A percentile compares a stretch with the other conserved stretches of the same genome.
phyloP scores from a whole-genome alignment of 768 basidiomycete species.

The Tulasnella sp. region DNA sequence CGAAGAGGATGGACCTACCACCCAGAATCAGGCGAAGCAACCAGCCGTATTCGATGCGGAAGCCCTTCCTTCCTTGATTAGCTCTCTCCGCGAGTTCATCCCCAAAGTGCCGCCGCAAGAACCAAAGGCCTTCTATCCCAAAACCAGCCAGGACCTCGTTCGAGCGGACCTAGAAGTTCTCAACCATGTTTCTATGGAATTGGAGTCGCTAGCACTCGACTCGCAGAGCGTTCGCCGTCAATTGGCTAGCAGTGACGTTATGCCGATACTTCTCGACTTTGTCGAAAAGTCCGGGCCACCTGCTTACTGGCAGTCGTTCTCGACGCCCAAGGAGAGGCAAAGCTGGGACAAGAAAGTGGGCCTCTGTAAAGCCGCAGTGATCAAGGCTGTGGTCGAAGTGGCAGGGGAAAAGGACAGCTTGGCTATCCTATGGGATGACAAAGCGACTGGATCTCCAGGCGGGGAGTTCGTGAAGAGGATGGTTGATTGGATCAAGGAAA shows the following conservation, averaged over 20 bases:
- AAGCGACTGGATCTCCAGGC: conserved; percentile 43
- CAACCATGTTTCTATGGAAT: conserved; percentile 59
- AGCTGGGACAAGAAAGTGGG: conserved; percentile 61
- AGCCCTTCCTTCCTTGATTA: conserved; percentile 50
- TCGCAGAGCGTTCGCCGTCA: conserved; percentile 63
- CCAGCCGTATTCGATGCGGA: conserved; percentile 49
- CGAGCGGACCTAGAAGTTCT: conserved; percentile 54
- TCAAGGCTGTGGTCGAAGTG: conserved; percentile 77
- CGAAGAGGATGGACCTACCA: conserved; percentile 40
- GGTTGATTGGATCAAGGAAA: conserved; percentile 57
- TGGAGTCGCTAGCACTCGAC: conserved; percentile 70
- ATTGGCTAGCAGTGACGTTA: conserved; percentile 53
- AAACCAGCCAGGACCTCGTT: conserved; percentile 14
- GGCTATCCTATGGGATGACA: conserved; percentile 66
- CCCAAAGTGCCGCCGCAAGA: conserved; percentile 44
- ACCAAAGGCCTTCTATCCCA: conserved; percentile 14
- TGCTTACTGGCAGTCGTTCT: conserved; percentile 41
- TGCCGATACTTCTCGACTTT: conserved; percentile 53
- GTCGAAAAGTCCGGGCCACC: conserved; percentile 63
- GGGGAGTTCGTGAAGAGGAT: conserved; percentile 61
- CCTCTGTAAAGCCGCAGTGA: conserved; percentile 73
- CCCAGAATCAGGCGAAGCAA: neutral
- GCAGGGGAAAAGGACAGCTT: conserved; percentile 71
- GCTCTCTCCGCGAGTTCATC: conserved; percentile 48
- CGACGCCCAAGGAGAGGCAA: conserved; percentile 34